Percentiles rank a stretch among this genome's conserved stretches.
These are phyloP conservation scores for Halteria grandinella DNA, from an alignment of 73 alveolate species.

Conservation along the genomic window DNA sequence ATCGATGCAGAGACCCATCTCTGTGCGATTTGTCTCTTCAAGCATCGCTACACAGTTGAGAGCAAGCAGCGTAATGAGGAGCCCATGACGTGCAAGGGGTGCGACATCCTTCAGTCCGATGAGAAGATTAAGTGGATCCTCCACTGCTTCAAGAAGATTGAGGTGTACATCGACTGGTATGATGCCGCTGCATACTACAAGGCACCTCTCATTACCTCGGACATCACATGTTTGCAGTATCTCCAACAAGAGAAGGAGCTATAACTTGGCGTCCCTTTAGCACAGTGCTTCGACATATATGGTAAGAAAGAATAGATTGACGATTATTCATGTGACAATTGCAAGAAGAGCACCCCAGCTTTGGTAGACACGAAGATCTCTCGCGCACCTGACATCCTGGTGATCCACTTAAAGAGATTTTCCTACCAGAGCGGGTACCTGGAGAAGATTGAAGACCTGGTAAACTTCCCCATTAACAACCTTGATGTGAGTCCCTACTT, in stretches of 20 bases:
- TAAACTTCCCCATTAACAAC: slow-evolving; percentile 71
- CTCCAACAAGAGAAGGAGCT: slow-evolving; percentile 51
- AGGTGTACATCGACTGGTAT: slow-evolving; percentile 63
- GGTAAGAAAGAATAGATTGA: slow-evolving; percentile 40
- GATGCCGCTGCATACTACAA: slow-evolving; percentile 23
- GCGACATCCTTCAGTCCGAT: slow-evolving; percentile 51
- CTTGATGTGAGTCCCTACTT: slow-evolving; percentile 61
- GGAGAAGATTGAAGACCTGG: slow-evolving; percentile 79
- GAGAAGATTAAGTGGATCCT: slow-evolving; percentile 63
- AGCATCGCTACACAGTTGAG: slow-evolving; percentile 18
- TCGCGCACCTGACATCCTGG: slow-evolving; percentile 77
- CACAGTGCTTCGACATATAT: slow-evolving; percentile 53
- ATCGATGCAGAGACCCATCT: slow-evolving; percentile 43
- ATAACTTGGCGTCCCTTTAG: slow-evolving; percentile 47
- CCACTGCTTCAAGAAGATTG: slow-evolving; percentile 60
- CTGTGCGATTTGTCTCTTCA: slow-evolving; percentile 52
- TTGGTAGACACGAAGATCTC: slow-evolving; percentile 34
- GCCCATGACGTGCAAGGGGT: slow-evolving; percentile 57
- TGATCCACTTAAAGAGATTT: slow-evolving; percentile 79
- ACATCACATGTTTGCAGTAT: slow-evolving; percentile 19
- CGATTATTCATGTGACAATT: slow-evolving; percentile 66
- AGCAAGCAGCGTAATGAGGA: not conserved
- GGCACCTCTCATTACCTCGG: slow-evolving; percentile 18
- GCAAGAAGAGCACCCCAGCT: slow-evolving; percentile 58
- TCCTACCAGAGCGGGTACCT: slow-evolving; percentile 72